phyloP scores from a whole-genome alignment of 202 grass and related monocot genomes.

The Schoenoplectus tabernaemontani region DNA sequence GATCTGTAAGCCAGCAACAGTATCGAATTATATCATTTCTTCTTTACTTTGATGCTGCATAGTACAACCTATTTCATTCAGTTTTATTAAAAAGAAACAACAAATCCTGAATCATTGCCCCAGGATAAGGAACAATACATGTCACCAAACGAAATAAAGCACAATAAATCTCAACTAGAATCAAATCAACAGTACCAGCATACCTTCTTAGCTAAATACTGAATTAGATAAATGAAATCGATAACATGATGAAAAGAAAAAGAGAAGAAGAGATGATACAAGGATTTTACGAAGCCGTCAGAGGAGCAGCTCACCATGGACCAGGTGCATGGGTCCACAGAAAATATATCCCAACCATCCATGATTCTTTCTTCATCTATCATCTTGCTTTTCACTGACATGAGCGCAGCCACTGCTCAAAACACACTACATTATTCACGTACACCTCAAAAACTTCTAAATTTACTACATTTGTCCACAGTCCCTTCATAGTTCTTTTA shows the following conservation, averaged over 20 bases:
- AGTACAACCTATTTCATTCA: not conserved
- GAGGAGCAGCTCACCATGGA: slow-evolving; percentile 85
- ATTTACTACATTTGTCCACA: not conserved
- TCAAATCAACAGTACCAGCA: not conserved
- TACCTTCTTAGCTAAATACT: not conserved
- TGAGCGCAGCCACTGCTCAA: slow-evolving; percentile 80
- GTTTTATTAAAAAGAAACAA: not conserved
- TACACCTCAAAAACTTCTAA: not conserved
- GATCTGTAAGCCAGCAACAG: not conserved
- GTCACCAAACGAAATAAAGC: slow-evolving; percentile 8
- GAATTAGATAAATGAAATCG: not conserved
- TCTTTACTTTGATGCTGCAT: not conserved
- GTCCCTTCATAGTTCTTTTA: not conserved
- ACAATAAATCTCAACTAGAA: not conserved
- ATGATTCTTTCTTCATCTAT: slow-evolving; percentile 68
- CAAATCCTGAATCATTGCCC: not conserved
- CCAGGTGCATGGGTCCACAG: slow-evolving; percentile 98
- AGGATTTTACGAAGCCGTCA: slow-evolving; percentile 75
- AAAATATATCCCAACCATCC: slow-evolving; percentile 85
- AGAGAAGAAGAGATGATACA: slow-evolving; percentile 34
- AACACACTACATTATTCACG: slow-evolving; percentile 3
- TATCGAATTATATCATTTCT: not conserved
- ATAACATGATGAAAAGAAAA: not conserved
- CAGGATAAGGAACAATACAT: not conserved
- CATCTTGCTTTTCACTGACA: slow-evolving; percentile 86